Base-by-base conservation (phyloP, 176 grass and related monocot genomes). In the Zoysia pacifica region DNA sequence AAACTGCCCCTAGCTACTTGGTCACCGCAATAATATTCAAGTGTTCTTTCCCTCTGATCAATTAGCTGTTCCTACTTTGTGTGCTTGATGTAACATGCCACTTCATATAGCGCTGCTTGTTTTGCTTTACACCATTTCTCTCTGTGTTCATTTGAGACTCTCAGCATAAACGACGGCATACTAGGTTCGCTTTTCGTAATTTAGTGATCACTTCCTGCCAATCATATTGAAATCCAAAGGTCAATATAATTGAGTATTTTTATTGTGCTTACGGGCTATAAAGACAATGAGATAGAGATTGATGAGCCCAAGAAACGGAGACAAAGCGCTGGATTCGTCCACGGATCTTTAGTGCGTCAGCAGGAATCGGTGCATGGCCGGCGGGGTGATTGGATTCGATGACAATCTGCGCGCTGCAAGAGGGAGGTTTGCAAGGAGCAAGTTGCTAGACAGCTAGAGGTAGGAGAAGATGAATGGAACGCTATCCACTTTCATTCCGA, bases 21-120 rank as follows among this genome's bases (percentile, higher is more conserved):
- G 38, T 28, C 28, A 28, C 28, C 28, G 48, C 20, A 65, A 65
- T 69, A 80, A 80, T 75, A 84, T 84, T 47, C n/a, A 70, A 7
- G 16, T 7, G 70, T 65, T 41, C n/a, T 79, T 78, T 74, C 39
- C n/a, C 36, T 51, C 44, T 62, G 45, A 63, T 35, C 55, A 46
- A 81, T 68, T 19, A 54, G 36, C 62, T 75, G 44, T 28, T 28
- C 28, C 28, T 28, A 28, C 28, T 28, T 28, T 28, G 50, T 45
- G 1, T 59, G n/a, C 54, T 42, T 78, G 67, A 65, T 71, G 75
- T 78, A 52, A 51, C 55, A 50, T 77, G 45, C 38, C 74, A 53
- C 38, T 77, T 41, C 39, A 75, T 40, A 62, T 46, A 68, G 51
- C 40, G 40, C 63, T 28, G 7, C 42, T 0, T 10, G 10, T 5